These are phyloP conservation scores for Trametes cingulata DNA, from an alignment of 768 basidiomycete genomes.

Conservation along the genomic window DNA sequence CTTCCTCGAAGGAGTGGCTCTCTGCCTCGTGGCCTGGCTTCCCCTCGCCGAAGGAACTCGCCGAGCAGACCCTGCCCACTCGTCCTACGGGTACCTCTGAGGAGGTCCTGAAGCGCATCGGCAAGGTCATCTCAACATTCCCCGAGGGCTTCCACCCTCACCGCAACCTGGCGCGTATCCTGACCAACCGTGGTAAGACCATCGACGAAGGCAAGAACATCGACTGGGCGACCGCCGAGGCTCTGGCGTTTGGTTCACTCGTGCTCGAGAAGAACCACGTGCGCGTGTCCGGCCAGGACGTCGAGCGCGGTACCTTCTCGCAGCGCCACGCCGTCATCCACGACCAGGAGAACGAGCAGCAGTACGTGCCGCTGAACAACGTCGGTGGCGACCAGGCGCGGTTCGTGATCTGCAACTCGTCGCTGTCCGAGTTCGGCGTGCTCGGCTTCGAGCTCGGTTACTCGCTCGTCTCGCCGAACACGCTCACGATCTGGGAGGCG, in stretches of 20 bases:
- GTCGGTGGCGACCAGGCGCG: slow-evolving; percentile 85
- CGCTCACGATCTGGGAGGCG: slow-evolving; percentile 96
- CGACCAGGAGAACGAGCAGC: slow-evolving; percentile 90
- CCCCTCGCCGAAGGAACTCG: slow-evolving; percentile 94
- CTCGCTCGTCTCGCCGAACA: slow-evolving; percentile 95
- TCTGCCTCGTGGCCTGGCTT: slow-evolving; percentile 98
- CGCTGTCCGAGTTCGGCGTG: slow-evolving; percentile 90
- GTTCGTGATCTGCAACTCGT: slow-evolving; percentile 96
- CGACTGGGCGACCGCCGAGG: slow-evolving; percentile 99
- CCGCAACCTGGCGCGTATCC: slow-evolving; percentile 92
- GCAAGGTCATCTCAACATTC: slow-evolving; percentile 83
- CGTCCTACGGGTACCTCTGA: slow-evolving; percentile 81
- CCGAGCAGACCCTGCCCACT: slow-evolving; percentile 89
- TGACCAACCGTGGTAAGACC: slow-evolving; percentile 82
- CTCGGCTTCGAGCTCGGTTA: slow-evolving; percentile 99
- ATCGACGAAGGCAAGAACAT: slow-evolving; percentile 90
- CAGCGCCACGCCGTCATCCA: slow-evolving; percentile 97
- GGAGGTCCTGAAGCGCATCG: slow-evolving; percentile 78
- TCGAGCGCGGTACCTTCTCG: slow-evolving; percentile 98
- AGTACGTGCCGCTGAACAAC: slow-evolving; percentile 88
- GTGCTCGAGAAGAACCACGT: slow-evolving; percentile 93
- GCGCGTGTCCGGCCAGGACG: slow-evolving; percentile 95
- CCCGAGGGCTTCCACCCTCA: slow-evolving; percentile 87
- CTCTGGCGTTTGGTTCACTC: slow-evolving; percentile 92
- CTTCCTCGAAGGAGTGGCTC: slow-evolving; percentile 95